Conservation (phyloP, 2,329 filamentous ascomycete species). For the Fusarium sp. region DNA sequence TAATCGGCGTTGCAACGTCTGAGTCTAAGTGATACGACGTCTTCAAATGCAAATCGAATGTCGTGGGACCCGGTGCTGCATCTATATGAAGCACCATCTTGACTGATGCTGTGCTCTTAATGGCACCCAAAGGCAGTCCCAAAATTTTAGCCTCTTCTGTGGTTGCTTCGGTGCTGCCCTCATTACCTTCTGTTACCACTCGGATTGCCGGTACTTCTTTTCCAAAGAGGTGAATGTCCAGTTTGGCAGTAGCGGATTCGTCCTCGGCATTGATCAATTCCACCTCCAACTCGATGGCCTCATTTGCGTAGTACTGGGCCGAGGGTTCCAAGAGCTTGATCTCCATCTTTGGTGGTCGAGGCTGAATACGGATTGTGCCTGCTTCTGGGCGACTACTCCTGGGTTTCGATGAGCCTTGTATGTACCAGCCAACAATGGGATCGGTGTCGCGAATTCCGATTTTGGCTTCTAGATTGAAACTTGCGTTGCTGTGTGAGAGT, state of each 20-base stretch:
- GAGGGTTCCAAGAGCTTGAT: slow-evolving; percentile 70
- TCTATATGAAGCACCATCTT: slow-evolving; percentile 59
- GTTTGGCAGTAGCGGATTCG: slow-evolving; percentile 74
- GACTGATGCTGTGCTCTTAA: slow-evolving; percentile 56
- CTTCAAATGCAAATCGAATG: slow-evolving; percentile 75
- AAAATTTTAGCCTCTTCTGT: slow-evolving; percentile 55
- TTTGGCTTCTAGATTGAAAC: slow-evolving; percentile 74
- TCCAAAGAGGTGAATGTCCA: slow-evolving; percentile 75
- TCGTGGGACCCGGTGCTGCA: slow-evolving; percentile 60
- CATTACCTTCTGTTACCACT: slow-evolving; percentile 50
- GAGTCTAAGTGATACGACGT: slow-evolving; percentile 81
- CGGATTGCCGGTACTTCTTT: slow-evolving; percentile 59
- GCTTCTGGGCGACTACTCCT: slow-evolving; percentile 59
- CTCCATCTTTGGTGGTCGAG: slow-evolving; percentile 91
- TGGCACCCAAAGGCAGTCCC: slow-evolving; percentile 56
- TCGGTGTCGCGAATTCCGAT: slow-evolving; percentile 60
- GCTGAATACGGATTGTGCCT: slow-evolving; percentile 75
- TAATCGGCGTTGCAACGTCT: slow-evolving; percentile 82
- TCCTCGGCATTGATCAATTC: slow-evolving; percentile 85
- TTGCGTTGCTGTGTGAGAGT: slow-evolving; percentile 69
- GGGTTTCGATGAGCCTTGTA: slow-evolving; percentile 53
- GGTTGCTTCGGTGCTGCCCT: slow-evolving; percentile 46
- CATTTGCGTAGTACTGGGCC: slow-evolving; percentile 86
- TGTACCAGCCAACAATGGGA: slow-evolving; percentile 60
- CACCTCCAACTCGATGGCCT: slow-evolving; percentile 74